Percentiles rank a stretch among this genome's conserved stretches.
These are phyloP conservation scores for Thielaviopsis euricoi DNA, from an alignment of 2,329 filamentous ascomycete genomes.

Conservation along the genomic window DNA sequence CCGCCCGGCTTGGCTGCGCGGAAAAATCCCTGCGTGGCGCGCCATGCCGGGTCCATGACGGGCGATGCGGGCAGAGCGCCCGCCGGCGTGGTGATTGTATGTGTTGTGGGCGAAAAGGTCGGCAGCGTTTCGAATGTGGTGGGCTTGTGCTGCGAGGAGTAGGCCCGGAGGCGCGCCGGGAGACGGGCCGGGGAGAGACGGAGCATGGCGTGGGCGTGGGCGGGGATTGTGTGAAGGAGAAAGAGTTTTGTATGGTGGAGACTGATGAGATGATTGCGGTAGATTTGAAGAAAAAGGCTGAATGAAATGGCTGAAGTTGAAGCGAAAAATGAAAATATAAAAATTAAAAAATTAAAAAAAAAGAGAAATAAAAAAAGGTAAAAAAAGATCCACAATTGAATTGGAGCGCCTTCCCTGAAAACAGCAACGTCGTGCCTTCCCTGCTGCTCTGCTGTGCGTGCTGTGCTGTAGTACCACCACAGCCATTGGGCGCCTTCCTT, in stretches of 20 bases:
- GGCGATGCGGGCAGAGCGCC: constrained; percentile 37
- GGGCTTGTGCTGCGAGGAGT: not conserved
- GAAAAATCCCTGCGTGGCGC: constrained; percentile 26
- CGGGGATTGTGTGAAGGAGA: not conserved
- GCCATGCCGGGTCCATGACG: constrained; percentile 34
- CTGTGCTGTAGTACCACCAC: too few species aligned
- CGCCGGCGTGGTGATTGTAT: constrained; percentile 28
- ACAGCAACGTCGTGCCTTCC: not conserved
- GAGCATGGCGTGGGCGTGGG: not conserved
- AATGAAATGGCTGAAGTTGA: not conserved
- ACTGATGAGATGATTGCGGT: too few species aligned
- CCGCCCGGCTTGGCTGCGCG: constrained; percentile 20
- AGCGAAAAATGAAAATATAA: too few species aligned
- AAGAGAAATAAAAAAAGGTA: too few species aligned
- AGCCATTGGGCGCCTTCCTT: too few species aligned
- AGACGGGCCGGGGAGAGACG: not conserved
- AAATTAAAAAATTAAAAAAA: too few species aligned
- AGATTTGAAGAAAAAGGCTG: too few species aligned
- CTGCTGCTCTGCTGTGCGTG: too few species aligned
- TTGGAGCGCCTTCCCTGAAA: too few species aligned
- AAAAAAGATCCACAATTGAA: too few species aligned
- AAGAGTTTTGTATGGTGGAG: too few species aligned
- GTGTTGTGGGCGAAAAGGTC: constrained; percentile 22
- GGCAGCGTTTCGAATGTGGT: constrained; percentile 5
- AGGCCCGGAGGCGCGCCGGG: not conserved